Percentiles rank a stretch among this genome's conserved stretches.
Conservation (phyloP, 306 rosid species). For the Corylus avellana region DNA sequence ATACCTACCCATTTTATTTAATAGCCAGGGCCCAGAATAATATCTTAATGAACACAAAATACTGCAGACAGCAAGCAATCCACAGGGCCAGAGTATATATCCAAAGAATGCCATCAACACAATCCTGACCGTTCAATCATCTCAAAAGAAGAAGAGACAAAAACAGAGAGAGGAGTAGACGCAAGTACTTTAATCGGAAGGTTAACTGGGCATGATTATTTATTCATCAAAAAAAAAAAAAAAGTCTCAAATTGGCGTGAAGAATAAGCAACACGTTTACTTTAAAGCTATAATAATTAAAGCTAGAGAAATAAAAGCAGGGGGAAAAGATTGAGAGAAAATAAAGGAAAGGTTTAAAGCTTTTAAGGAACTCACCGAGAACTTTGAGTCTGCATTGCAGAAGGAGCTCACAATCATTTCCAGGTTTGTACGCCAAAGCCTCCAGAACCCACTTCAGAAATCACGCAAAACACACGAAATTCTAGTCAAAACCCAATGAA, state of each 20-base stretch:
- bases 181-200: neutral
- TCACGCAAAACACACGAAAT: conserved; percentile 6
- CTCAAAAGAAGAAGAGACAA: neutral
- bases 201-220: neutral
- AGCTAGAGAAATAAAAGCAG: neutral
- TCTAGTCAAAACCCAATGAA: neutral
- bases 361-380: conserved; percentile 52
- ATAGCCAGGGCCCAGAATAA: conserved; percentile 7
- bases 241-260: neutral
- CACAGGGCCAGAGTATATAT: neutral
- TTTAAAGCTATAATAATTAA: neutral
- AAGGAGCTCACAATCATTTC: conserved; percentile 68
- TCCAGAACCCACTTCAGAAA: conserved; percentile 25
- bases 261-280: neutral
- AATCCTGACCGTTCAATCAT: conserved; percentile 23
- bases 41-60: conserved; percentile 29
- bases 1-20: conserved; percentile 36
- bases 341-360: neutral
- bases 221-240: neutral
- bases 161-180: neutral
- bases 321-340: neutral
- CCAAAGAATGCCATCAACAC: conserved; percentile 16
- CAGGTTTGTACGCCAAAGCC: conserved; percentile 6
- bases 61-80: conserved; percentile 1
- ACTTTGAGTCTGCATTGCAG: conserved; percentile 78